Conservation (phyloP, 1,139 yeast genomes). For the Tardiomyces depauwii region DNA sequence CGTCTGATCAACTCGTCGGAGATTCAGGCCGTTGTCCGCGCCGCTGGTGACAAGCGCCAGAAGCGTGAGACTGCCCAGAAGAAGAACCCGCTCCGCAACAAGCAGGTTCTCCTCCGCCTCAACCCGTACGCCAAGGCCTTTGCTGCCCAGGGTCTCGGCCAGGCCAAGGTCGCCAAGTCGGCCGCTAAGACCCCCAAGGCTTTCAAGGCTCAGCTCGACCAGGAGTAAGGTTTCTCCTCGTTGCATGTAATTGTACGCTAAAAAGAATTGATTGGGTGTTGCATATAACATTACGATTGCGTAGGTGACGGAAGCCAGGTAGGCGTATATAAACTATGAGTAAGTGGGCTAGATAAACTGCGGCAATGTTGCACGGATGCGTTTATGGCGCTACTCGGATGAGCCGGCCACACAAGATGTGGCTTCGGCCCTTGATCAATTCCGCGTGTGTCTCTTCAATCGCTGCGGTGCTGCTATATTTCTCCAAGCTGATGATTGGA, state of each 20-base stretch:
- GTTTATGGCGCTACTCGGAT: too few species aligned
- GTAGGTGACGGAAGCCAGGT: background rate
- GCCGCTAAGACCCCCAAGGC: conserved; percentile 26
- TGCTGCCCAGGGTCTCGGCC: conserved; percentile 84
- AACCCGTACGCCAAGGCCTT: conserved; percentile 99
- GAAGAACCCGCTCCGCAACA: conserved; percentile 99
- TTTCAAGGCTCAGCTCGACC: background rate
- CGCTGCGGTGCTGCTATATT: too few species aligned
- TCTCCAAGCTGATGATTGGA: too few species aligned
- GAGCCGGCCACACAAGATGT: too few species aligned
- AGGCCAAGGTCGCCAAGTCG: conserved; percentile 60
- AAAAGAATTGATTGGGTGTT: background rate
- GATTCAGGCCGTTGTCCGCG: conserved; percentile 96
- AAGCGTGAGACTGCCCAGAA: conserved; percentile 93
- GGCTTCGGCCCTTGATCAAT: too few species aligned
- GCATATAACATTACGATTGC: background rate
- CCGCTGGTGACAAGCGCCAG: conserved; percentile 90
- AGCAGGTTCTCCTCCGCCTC: conserved; percentile 93
- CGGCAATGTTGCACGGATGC: too few species aligned
- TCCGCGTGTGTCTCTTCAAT: too few species aligned
- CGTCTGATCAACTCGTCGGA: conserved; percentile 98
- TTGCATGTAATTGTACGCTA: background rate
- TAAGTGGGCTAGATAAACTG: background rate
- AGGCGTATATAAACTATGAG: background rate
- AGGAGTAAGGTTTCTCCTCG: background rate